phyloP scores from a whole-genome alignment of 352 stramenopile species.

The Globisporangium uncinulatum region DNA sequence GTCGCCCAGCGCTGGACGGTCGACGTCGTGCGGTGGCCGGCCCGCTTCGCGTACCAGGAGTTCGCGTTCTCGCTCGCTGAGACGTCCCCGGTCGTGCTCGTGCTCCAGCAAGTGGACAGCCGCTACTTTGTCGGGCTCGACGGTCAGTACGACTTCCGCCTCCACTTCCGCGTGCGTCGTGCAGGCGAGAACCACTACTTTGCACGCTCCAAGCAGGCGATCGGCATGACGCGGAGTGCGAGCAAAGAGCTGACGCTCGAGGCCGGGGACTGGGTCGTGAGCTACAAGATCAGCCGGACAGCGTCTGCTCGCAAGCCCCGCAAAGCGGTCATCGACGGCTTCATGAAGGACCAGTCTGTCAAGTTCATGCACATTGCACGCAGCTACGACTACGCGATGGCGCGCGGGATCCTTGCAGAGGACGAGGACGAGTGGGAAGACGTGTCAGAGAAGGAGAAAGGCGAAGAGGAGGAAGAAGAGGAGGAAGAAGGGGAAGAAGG shows the following conservation, averaged over 20 bases:
- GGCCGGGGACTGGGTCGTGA: conserved; percentile 22
- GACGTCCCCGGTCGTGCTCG: conserved; percentile 18
- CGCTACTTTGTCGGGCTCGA: conserved; percentile 36
- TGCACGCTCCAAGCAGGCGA: conserved; percentile 17
- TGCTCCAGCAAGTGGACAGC: conserved; percentile 29
- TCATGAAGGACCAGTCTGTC: conserved; percentile 18
- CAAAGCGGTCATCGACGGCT: conserved; percentile 15
- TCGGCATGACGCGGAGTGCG: conserved; percentile 24
- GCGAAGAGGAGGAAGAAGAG: conserved; percentile 1
- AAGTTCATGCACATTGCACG: conserved; percentile 27
- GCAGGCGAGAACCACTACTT: conserved; percentile 22
- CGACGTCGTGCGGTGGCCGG: conserved; percentile 18
- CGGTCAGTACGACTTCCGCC: conserved; percentile 26
- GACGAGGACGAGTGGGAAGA: conserved; percentile 12
- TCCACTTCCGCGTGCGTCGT: conserved; percentile 28
- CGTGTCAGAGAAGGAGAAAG: conserved; percentile 8
- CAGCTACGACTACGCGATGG: conserved; percentile 27
- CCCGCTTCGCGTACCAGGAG: conserved; percentile 16
- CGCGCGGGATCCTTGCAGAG: conserved; percentile 10
- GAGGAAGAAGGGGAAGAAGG: background rate
- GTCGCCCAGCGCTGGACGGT: conserved; percentile 30
- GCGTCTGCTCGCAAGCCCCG: conserved; percentile 9
- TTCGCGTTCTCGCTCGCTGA: conserved; percentile 24
- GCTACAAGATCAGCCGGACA: conserved; percentile 19
- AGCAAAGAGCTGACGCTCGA: conserved; percentile 27